Evolutionary conservation across 2,329 filamentous ascomycete species (phyloP).

Genomic region (Fusarium liriodendri): DNA sequence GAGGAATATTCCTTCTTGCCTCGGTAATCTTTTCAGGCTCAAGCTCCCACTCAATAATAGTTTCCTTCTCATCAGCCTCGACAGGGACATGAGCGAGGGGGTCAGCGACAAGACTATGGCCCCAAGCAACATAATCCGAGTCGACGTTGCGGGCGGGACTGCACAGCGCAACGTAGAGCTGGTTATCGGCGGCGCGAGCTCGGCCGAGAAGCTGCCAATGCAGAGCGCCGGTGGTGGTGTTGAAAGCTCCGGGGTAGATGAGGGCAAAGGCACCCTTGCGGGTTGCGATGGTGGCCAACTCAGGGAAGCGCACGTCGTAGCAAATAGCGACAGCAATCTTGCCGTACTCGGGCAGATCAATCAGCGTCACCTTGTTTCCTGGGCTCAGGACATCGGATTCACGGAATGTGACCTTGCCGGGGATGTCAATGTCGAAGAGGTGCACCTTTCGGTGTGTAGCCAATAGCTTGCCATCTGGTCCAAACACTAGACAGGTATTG

Average conservation of each 20-base stretch:
- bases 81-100: slow-evolving; percentile 86
- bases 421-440: slow-evolving; percentile 97
- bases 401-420: slow-evolving; percentile 90
- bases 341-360: slow-evolving; percentile 90
- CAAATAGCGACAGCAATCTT: slow-evolving; percentile 91
- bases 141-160: slow-evolving; percentile 85
- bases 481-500: slow-evolving; percentile 91
- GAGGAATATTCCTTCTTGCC: slow-evolving; percentile 84
- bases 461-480: slow-evolving; percentile 81
- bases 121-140: slow-evolving; percentile 89
- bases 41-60: slow-evolving; percentile 79
- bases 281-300: slow-evolving; percentile 89
- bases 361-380: slow-evolving; percentile 85
- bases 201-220: slow-evolving; percentile 90
- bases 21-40: slow-evolving; percentile 76
- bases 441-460: slow-evolving; percentile 93
- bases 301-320: slow-evolving; percentile 97
- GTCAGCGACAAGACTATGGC: slow-evolving; percentile 89
- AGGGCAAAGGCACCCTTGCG: slow-evolving; percentile 88
- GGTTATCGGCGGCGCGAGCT: slow-evolving; percentile 90
- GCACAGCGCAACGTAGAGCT: slow-evolving; percentile 93
- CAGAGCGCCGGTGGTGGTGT: slow-evolving; percentile 88
- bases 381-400: slow-evolving; percentile 91
- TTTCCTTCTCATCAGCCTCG: slow-evolving; percentile 83
- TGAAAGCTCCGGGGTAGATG: slow-evolving; percentile 97